Base-by-base conservation (phyloP, 257 asterid species). In the Schizonepeta tenuifolia region DNA sequence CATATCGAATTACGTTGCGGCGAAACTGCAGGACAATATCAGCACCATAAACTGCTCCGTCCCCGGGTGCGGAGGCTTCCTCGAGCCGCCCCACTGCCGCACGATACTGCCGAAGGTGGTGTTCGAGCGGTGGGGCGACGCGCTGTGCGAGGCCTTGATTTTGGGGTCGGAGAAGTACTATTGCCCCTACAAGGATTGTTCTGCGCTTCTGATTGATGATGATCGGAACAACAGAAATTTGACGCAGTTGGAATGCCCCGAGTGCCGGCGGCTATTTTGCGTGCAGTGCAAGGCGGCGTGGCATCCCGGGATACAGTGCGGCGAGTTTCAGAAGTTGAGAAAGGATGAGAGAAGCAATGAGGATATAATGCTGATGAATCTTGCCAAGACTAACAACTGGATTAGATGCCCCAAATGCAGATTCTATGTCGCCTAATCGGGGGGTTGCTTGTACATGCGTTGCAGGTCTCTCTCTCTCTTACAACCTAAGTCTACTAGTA, bases 81-180 rank as follows among this genome's bases (percentile, higher is more conserved):
- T 91, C 13, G 96, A 91, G 74, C 94, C 89, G 5, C 73, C 84
- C 2, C 71, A 81, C 15, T 91, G 96, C 69, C 88, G 85, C 31
- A 67, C 83, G 0, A 82, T 91, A 20, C 80, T 88, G 64, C 90
- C 97, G 1, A 67, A 78, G 46, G 57, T 76, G 33, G 94, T 91
- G n/a, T 83, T 91, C 36, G 94, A 85, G 43, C 67, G 92, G 77
- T 90, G 96, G 97, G n/a, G n/a, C n/a, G n/a, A n/a, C n/a, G n/a
- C n/a, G n/a, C n/a, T n/a, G n/a, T n/a, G n/a, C n/a, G n/a, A 92
- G 77, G 85, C 88, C 0, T 1, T 81, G 78, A 75, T 90, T 70
- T 56, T 87, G 73, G 88, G 57, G 2, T 61, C 84, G 4, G 86
- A 88, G 79, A 85, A 55, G 65, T 81, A 83, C 11, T 86, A 88